A percentile compares a stretch with the other conserved stretches of the same genome.
Conservation (phyloP, 306 rosid genomes). For the Fragaria vesca region DNA sequence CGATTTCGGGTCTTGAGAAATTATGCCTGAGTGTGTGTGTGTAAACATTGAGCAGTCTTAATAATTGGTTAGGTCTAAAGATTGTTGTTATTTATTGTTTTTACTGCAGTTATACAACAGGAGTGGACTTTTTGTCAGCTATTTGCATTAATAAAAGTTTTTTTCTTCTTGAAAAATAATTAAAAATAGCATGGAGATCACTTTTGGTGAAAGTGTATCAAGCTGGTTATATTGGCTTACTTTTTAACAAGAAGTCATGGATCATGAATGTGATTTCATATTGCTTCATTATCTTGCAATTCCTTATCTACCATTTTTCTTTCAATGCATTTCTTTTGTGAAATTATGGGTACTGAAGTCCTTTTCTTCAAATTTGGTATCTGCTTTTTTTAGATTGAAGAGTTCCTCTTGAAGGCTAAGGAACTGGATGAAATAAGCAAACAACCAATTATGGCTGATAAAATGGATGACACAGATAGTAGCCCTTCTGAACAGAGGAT, state of each 20-base stretch:
- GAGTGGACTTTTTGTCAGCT: background rate
- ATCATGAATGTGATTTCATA: background rate
- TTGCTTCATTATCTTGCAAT: background rate
- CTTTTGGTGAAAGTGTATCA: background rate
- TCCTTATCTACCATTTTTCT: background rate
- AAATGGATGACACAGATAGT: slow-evolving; percentile 28
- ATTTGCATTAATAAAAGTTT: background rate
- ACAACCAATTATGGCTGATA: slow-evolving; percentile 19
- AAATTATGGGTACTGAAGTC: background rate
- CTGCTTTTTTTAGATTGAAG: slow-evolving; percentile 13
- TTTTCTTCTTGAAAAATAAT: background rate
- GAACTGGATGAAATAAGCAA: slow-evolving; percentile 40
- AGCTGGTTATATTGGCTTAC: background rate
- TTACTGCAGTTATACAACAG: background rate
- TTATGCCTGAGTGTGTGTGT: background rate
- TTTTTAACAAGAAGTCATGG: background rate
- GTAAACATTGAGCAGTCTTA: background rate
- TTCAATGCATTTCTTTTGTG: background rate
- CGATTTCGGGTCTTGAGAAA: background rate
- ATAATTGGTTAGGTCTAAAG: background rate
- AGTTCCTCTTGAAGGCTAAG: slow-evolving; percentile 35
- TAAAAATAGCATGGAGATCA: background rate
- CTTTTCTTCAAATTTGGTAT: background rate
- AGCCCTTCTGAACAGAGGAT: slow-evolving; percentile 2
- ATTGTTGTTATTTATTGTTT: background rate